Percentiles rank a stretch among this genome's conserved stretches.
phyloP scores from a whole-genome alignment of 2,329 filamentous ascomycete species.

The Hypoxylon sp. region DNA sequence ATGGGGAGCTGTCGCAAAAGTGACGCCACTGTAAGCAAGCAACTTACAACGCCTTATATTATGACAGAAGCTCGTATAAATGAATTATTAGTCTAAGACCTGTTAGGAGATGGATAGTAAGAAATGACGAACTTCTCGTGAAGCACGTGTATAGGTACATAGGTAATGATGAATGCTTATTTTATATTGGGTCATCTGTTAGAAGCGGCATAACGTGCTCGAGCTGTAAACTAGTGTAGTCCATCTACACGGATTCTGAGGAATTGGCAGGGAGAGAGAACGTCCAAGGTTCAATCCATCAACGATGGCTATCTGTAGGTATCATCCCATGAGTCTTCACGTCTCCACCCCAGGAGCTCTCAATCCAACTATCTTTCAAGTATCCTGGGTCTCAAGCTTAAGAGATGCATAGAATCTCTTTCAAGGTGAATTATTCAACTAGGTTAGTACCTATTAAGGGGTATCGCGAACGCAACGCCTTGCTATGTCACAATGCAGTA shows the following conservation, averaged over 20 bases:
- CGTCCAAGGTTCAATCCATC: no score
- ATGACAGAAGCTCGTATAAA: not conserved
- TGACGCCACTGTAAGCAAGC: no score
- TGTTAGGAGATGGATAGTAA: conserved; percentile 5
- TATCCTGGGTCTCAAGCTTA: not conserved
- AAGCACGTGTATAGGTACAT: not conserved
- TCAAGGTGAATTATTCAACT: not conserved
- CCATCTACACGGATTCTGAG: not conserved
- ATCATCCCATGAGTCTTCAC: not conserved
- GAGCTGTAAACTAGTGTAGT: not conserved
- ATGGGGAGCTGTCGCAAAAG: no score
- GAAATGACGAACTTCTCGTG: not conserved
- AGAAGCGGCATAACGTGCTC: not conserved
- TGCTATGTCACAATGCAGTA: not conserved
- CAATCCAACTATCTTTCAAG: not conserved
- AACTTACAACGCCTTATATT: no score
- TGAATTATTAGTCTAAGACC: not conserved
- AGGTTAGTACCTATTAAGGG: not conserved
- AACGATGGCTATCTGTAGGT: no score
- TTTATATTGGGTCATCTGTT: not conserved
- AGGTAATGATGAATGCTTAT: conserved; percentile 1
- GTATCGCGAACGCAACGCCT: not conserved
- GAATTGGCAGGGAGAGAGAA: not conserved
- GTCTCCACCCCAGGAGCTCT: not conserved
- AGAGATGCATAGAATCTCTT: not conserved